Evolutionary conservation across 176 grass and related monocot species (phyloP), one percentile per base, ranked within the genome.

Genomic region (Aegilops umbellulata): DNA sequence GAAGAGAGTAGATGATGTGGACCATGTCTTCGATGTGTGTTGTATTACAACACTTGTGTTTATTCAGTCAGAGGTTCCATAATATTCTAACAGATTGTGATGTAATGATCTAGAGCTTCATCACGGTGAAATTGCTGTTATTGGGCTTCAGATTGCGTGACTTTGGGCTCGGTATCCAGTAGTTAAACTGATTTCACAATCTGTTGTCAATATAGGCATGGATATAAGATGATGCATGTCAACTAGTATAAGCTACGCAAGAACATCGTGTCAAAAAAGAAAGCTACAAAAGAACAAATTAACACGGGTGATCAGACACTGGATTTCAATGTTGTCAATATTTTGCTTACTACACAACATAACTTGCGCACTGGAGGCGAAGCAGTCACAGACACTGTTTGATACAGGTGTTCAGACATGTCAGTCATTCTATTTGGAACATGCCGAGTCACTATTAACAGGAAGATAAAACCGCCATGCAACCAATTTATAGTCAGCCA

Each of bases 401-500:
- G 60, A 79, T 49, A 29, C 46, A n/a, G 13, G 15, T 24, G 30
- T 63, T 68, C 22, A 31, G 26, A 62, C 46, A 90, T 47, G 23
- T 58, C 63, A 35, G 44, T 22, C 10, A 17, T 74, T 72, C 49
- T 81, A 70, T 20, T n/a, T n/a, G n/a, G n/a, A n/a, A n/a, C n/a
- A n/a, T n/a, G n/a, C n/a, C n/a, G n/a, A n/a, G n/a, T n/a, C n/a
- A n/a, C n/a, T n/a, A n/a, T n/a, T n/a, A n/a, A n/a, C n/a, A n/a
- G n/a, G n/a, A n/a, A 60, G 58, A 80, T 32, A 26, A 26, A 77
- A 85, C 16, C 69, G 14, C 24, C 68, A 75, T 60, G 16, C 65
- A 87, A 90, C 47, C 25, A 87, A 81, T 84, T 84, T 24, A 85
- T 63, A 49, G 51, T 27, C 61, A 64, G 68, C 26, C n/a, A 77